Percentiles rank a stretch among this genome's conserved stretches.
Evolutionary conservation across 1,284 basidiomycete genomes (phyloP).

Genomic region (Kwoniella shivajii): DNA sequence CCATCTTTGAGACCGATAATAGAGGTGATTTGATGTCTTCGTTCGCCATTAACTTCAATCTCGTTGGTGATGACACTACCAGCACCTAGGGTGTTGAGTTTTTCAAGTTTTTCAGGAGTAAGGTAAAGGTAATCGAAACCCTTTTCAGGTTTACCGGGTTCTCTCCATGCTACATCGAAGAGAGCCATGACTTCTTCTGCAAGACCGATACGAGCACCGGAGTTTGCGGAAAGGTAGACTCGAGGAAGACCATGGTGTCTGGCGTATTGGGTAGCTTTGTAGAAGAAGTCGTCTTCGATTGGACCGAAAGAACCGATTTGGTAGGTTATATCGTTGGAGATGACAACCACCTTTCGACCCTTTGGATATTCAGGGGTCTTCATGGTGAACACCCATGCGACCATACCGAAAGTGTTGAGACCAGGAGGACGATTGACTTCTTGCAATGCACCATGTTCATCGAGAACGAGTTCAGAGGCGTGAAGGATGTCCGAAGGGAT

Average conservation of each 20-base stretch:
- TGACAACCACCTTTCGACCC: conserved; percentile 83
- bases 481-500: conserved; percentile 77
- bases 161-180: conserved; percentile 91
- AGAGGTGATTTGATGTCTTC: conserved; percentile 90
- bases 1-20: conserved; percentile 96
- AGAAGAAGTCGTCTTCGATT: conserved; percentile 94
- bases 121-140: conserved; percentile 97
- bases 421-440: conserved; percentile 91
- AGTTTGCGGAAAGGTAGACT: conserved; percentile 98
- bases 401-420: conserved; percentile 96
- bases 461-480: conserved; percentile 87
- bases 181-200: conserved; percentile 89
- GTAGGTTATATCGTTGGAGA: conserved; percentile 98
- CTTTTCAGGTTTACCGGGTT: conserved; percentile 80
- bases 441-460: conserved; percentile 85
- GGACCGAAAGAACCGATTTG: conserved; percentile 99
- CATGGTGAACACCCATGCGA: conserved; percentile 94
- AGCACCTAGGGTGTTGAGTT: conserved; percentile 76
- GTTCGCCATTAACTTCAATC: conserved; percentile 81
- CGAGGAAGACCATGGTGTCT: conserved; percentile 85
- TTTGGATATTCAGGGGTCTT: conserved; percentile 90
- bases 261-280: conserved; percentile 89
- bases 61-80: conserved; percentile 80
- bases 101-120: conserved; percentile 78
- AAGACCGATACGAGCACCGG: conserved; percentile 93